Evolutionary conservation across 2,329 filamentous ascomycete genomes (phyloP).

Genomic region (Fusarium odoratissimum): DNA sequence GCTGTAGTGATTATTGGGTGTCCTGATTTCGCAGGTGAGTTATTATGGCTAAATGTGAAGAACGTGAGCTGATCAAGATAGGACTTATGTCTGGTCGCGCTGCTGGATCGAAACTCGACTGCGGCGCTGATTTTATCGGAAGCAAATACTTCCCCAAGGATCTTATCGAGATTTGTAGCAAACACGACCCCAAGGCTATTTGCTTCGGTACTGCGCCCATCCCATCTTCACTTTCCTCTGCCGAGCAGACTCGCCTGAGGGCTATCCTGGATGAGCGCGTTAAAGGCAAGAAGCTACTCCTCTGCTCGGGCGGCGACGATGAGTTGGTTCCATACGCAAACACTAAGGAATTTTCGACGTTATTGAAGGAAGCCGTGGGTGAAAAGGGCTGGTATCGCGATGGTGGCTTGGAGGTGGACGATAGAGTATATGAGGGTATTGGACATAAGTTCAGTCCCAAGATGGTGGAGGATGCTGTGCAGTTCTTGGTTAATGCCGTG

Average conservation of each 20-base stretch:
- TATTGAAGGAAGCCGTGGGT: slow-evolving; percentile 66
- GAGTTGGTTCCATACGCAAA: slow-evolving; percentile 77
- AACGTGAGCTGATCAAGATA: slow-evolving; percentile 35
- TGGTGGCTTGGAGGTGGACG: slow-evolving; percentile 68
- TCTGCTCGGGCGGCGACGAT: slow-evolving; percentile 74
- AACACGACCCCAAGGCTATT: slow-evolving; percentile 80
- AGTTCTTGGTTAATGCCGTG: slow-evolving; percentile 68
- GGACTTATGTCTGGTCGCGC: slow-evolving; percentile 83
- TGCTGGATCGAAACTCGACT: slow-evolving; percentile 67
- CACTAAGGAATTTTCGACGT: slow-evolving; percentile 68
- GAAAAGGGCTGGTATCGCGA: slow-evolving; percentile 63
- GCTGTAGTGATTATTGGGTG: slow-evolving; percentile 88
- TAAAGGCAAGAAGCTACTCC: slow-evolving; percentile 71
- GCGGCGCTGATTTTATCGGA: slow-evolving; percentile 75
- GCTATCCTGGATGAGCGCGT: slow-evolving; percentile 61
- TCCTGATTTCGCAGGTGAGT: slow-evolving; percentile 81
- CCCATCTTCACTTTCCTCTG: slow-evolving; percentile 46
- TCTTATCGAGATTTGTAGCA: slow-evolving; percentile 71
- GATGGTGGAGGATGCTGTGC: slow-evolving; percentile 75
- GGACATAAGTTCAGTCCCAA: slow-evolving; percentile 75
- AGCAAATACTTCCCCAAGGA: slow-evolving; percentile 80
- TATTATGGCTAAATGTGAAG: background rate
- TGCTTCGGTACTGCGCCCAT: slow-evolving; percentile 68
- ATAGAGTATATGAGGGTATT: slow-evolving; percentile 74
- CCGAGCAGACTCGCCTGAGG: slow-evolving; percentile 58